These are phyloP conservation scores for Crithidia fasciculata DNA, from an alignment of 208 protist species.

Conservation along the genomic window DNA sequence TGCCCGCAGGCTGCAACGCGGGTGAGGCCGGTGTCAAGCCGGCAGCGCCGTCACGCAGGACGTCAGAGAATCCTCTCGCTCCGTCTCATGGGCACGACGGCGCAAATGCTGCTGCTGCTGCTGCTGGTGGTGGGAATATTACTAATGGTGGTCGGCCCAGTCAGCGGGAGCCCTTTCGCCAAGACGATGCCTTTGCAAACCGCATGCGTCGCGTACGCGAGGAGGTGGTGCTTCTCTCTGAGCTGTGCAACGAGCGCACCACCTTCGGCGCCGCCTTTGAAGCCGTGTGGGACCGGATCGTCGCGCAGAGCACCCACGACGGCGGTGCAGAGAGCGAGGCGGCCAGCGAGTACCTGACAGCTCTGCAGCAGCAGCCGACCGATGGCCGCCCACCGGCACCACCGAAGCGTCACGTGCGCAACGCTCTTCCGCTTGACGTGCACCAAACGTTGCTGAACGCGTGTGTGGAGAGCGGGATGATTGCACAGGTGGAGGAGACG, in stretches of 20 bases:
- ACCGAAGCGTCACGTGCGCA: neutral
- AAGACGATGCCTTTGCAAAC: slow-evolving; percentile 27
- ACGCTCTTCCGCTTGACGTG: slow-evolving; percentile 31
- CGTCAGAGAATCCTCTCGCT: slow-evolving; percentile 14
- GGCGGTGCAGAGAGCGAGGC: slow-evolving; percentile 8
- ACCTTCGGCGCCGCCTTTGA: slow-evolving; percentile 46
- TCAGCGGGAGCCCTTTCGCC: slow-evolving; percentile 2
- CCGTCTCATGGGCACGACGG: neutral
- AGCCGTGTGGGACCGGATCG: slow-evolving; percentile 34
- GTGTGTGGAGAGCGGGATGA: slow-evolving; percentile 59
- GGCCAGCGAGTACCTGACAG: slow-evolving; percentile 5
- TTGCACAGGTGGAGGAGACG: slow-evolving; percentile 21
- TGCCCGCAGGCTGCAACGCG: neutral
- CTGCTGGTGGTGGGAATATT: neutral
- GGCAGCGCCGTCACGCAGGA: neutral
- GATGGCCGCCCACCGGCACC: neutral
- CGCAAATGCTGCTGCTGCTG: neutral
- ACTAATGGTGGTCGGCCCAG: neutral
- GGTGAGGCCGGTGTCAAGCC: neutral
- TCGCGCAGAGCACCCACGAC: slow-evolving; percentile 13
- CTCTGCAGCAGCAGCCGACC: neutral
- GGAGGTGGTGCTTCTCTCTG: slow-evolving; percentile 44
- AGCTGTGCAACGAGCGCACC: slow-evolving; percentile 57
- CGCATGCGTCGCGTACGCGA: slow-evolving; percentile 42
- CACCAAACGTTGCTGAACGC: slow-evolving; percentile 47